Evolutionary conservation across 1,284 basidiomycete genomes (phyloP).

Genomic region (Peniophora sp.): DNA sequence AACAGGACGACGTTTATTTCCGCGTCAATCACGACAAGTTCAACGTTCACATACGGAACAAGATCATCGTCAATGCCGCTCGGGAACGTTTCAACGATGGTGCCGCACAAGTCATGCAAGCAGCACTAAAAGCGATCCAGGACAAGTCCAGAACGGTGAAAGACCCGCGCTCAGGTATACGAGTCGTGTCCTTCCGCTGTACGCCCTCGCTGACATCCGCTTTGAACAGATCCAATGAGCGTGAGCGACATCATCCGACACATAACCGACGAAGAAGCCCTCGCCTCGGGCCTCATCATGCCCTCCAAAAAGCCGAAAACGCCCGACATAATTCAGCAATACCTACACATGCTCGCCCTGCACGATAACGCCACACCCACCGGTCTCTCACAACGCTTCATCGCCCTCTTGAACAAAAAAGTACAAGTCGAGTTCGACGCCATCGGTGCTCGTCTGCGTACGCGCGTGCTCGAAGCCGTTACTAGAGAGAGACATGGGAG

Average conservation of each 20-base stretch:
- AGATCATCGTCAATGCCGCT: constrained; percentile 74
- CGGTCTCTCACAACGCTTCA: constrained; percentile 59
- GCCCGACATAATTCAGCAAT: constrained; percentile 62
- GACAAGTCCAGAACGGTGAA: constrained; percentile 50
- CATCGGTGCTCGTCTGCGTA: constrained; percentile 64
- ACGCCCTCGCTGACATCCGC: not conserved
- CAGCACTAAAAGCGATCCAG: constrained; percentile 65
- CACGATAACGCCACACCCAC: constrained; percentile 75
- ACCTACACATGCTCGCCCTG: constrained; percentile 65
- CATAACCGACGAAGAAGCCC: constrained; percentile 49
- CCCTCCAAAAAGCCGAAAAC: constrained; percentile 51
- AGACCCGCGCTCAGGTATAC: constrained; percentile 59
- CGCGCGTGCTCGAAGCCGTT: constrained; percentile 72
- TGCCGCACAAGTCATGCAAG: constrained; percentile 65
- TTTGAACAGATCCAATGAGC: constrained; percentile 50
- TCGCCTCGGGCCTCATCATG: constrained; percentile 49
- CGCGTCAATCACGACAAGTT: constrained; percentile 87
- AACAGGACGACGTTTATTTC: constrained; percentile 67
- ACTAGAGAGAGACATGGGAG: constrained; percentile 83
- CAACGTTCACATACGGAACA: constrained; percentile 83
- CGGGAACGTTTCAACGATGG: constrained; percentile 73
- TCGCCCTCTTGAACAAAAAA: constrained; percentile 64
- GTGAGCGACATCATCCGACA: constrained; percentile 52
- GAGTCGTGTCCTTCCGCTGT: constrained; percentile 2
- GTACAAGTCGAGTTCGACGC: constrained; percentile 79